Evolutionary conservation across 371 early-diverging fungal species (phyloP).

Genomic region (Entomophthora muscae): DNA sequence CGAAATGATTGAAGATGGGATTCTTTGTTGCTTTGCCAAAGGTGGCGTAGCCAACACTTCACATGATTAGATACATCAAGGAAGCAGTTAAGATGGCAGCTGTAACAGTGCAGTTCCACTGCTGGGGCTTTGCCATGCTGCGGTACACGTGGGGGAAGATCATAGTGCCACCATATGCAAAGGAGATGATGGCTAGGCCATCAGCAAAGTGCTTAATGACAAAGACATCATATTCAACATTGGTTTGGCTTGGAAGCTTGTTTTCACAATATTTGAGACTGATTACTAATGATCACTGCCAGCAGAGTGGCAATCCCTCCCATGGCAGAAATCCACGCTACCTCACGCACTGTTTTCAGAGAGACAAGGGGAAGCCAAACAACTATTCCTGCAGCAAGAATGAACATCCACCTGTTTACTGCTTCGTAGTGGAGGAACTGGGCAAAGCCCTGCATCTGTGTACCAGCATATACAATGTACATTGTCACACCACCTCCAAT

Average conservation of each 20-base stretch:
- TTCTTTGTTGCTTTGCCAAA: conserved; percentile 49
- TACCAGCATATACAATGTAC: conserved; percentile 55
- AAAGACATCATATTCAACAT: conserved; percentile 25
- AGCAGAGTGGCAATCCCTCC: conserved; percentile 31
- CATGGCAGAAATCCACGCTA: conserved; percentile 34
- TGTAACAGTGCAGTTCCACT: conserved; percentile 49
- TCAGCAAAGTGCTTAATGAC: conserved; percentile 14
- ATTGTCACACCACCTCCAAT: conserved; percentile 56
- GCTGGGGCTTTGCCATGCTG: conserved; percentile 55
- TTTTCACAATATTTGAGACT: neutral
- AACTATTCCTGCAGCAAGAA: conserved; percentile 34
- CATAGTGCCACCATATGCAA: conserved; percentile 64
- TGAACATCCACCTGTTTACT: conserved; percentile 22
- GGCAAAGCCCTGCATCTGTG: conserved; percentile 20
- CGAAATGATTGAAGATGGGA: conserved; percentile 58
- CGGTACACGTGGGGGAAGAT: conserved; percentile 73
- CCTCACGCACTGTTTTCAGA: conserved; percentile 53
- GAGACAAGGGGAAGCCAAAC: conserved; percentile 52
- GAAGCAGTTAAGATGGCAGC: conserved; percentile 50
- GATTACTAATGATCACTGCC: conserved; percentile 22
- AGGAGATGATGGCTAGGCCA: conserved; percentile 39
- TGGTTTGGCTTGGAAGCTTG: conserved; percentile 13
- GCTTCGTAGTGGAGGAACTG: neutral
- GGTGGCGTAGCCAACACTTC: conserved; percentile 57
- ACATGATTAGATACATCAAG: conserved; percentile 52